phyloP scores from a whole-genome alignment of 352 stramenopile species.

The Peronospora destructor region DNA sequence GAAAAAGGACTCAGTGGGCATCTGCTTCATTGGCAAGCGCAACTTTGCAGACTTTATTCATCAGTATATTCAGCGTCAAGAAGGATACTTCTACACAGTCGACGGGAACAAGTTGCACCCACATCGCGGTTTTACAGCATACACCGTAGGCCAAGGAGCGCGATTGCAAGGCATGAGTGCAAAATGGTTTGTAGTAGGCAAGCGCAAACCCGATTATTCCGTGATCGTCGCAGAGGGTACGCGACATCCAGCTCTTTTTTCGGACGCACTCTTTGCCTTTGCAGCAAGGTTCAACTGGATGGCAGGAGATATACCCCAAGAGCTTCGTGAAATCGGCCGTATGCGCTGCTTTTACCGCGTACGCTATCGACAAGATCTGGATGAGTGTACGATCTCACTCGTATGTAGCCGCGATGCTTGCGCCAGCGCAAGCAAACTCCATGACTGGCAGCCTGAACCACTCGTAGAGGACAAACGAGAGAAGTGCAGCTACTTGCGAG shows the following conservation, averaged over 20 bases:
- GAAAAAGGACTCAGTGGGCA: conserved; percentile 95
- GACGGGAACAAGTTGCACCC: conserved; percentile 52
- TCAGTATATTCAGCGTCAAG: conserved; percentile 76
- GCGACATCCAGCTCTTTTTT: conserved; percentile 88
- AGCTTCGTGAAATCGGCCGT: conserved; percentile 13
- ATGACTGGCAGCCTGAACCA: conserved; percentile 38
- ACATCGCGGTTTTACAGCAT: conserved; percentile 79
- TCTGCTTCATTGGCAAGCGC: conserved; percentile 98
- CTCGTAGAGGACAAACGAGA: conserved; percentile 6
- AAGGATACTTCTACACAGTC: conserved; percentile 78
- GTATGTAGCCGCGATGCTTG: conserved; percentile 35
- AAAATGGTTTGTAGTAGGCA: conserved; percentile 89
- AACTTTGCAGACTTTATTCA: conserved; percentile 90
- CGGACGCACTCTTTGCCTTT: conserved; percentile 73
- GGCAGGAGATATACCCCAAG: conserved; percentile 27
- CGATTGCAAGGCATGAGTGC: conserved; percentile 79
- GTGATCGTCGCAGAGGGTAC: conserved; percentile 83
- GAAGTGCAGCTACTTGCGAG: conserved; percentile 34
- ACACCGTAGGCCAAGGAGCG: conserved; percentile 92
- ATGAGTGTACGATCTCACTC: conserved; percentile 56
- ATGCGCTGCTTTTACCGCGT: conserved; percentile 75
- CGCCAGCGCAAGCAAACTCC: conserved; percentile 32
- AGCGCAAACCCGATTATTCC: conserved; percentile 42
- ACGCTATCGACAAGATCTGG: conserved; percentile 72
- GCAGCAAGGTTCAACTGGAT: conserved; percentile 89